Percentiles rank a stretch among this genome's conserved stretches.
Evolutionary conservation across 2,329 filamentous ascomycete species (phyloP).

Genomic region (Trichoderma aggressivum): DNA sequence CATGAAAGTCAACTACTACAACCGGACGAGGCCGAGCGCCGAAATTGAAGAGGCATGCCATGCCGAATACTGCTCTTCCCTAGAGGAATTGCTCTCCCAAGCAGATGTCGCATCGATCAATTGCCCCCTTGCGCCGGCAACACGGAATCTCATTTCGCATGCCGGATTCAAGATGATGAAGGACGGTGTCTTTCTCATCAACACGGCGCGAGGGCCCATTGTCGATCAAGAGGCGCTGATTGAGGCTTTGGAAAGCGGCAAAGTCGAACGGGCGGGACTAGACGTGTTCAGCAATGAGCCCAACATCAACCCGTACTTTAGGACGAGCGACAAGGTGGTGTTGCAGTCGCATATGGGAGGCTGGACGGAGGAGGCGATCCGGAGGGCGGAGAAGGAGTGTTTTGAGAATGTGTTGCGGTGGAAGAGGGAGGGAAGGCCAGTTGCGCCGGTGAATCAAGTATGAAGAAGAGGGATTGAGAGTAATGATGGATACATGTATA

Average conservation of each 20-base stretch:
- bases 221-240: conserved; percentile 48
- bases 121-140: conserved; percentile 40
- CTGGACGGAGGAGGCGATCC: conserved; percentile 41
- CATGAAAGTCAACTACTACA: conserved; percentile 43
- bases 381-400: conserved; percentile 42
- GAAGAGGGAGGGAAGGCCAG: conserved; percentile 37
- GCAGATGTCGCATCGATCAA: conserved; percentile 42
- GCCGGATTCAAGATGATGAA: conserved; percentile 46
- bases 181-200: conserved; percentile 44
- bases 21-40: conserved; percentile 34
- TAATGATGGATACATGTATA: not conserved
- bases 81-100: conserved; percentile 38
- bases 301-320: conserved; percentile 38
- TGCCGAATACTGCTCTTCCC: conserved; percentile 35
- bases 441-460: conserved; percentile 35
- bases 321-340: conserved; percentile 38
- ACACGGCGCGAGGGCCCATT: conserved; percentile 49
- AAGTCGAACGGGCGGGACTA: conserved; percentile 45
- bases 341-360: conserved; percentile 46
- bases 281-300: conserved; percentile 48
- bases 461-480: not conserved
- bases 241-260: conserved; percentile 44
- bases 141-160: conserved; percentile 38
- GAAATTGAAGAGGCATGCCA: conserved; percentile 35
- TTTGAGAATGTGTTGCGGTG: conserved; percentile 44